Evolutionary conservation across 768 basidiomycete genomes (phyloP), one percentile per base, ranked within the genome.

Genomic region (Neoboletus magnificus): DNA sequence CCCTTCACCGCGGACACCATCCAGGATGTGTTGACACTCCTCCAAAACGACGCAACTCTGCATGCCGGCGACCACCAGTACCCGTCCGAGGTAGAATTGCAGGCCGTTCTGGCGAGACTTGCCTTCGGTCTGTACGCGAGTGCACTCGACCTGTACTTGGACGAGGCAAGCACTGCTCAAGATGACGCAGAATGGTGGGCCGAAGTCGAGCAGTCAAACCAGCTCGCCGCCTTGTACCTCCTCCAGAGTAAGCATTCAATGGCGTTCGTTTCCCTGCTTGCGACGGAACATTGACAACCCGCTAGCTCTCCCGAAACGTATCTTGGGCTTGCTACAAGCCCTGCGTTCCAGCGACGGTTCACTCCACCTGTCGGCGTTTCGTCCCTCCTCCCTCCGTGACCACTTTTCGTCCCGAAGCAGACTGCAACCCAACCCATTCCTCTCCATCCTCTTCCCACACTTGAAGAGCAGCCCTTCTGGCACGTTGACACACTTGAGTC

Each of bases 171-270:
- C 10, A 69, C 83, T 33, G 82, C 85, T 13, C 92, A 94, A 62
- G 71, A 77, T 8, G 91, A 93, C 63, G 83, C 89, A 20, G 82
- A 89, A 43, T 97, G 89, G 88, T 98, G 94, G 94, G 78, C 79
- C 16, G 79, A 83, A 29, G 68, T 89, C 40, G 85, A 87, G 58
- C 78, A 82, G 32, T 91, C 88, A 4, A 65, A 75, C 27, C 60
- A 71, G 49, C 79, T 76, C 20, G 77, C 86, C 11, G 78, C 79
- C 4, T 73, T 81, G 65, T 93, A 89, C 70, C 76, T 95, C 27
- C 58, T 95, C 2, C 89, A 94, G 75, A 90, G 92, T 95, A 65
- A 62, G 86, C 29, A 12, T 76, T 6, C 41, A 1, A 25, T 18
- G 23, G 5, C 22, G 11, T 23, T 15, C 41, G 20, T 27, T 29